phyloP scores from a whole-genome alignment of 192 early-diverging fungal species.

The Backusella mclennaniae region DNA sequence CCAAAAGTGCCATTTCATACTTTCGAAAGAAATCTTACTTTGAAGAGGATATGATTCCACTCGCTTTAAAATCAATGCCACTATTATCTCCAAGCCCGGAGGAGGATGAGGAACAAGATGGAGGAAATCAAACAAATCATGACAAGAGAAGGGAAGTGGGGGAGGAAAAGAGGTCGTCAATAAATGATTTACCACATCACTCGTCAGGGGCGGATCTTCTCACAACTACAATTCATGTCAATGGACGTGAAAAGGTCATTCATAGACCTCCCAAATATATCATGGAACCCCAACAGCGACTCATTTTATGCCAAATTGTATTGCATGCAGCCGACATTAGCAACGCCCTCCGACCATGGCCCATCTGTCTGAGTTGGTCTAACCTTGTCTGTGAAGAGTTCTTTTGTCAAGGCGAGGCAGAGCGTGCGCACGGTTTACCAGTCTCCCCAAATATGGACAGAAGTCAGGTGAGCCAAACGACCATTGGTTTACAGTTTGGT shows the following conservation, averaged over 20 bases:
- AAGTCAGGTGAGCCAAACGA: constrained; percentile 60
- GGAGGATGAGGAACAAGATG: background rate
- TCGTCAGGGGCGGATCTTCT: background rate
- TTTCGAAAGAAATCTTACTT: constrained; percentile 15
- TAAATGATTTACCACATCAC: background rate
- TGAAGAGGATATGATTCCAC: constrained; percentile 17
- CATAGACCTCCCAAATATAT: constrained; percentile 15
- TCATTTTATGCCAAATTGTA: constrained; percentile 63
- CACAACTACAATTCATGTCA: background rate
- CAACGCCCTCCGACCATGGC: constrained; percentile 83
- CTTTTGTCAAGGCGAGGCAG: constrained; percentile 83
- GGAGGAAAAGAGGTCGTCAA: background rate
- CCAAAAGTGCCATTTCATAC: constrained; percentile 14
- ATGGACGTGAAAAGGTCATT: constrained; percentile 6
- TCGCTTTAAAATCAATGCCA: background rate
- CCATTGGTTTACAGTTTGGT: constrained; percentile 81
- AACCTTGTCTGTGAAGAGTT: constrained; percentile 86
- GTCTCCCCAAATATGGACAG: constrained; percentile 92
- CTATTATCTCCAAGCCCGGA: background rate
- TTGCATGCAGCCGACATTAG: constrained; percentile 90
- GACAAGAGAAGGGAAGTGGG: background rate
- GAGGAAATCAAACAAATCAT: background rate
- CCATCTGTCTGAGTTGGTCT: constrained; percentile 87
- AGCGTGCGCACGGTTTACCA: constrained; percentile 70
- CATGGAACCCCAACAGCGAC: constrained; percentile 52